A percentile compares a stretch with the other conserved stretches of the same genome.
These are phyloP conservation scores for Citrus australasica DNA, from an alignment of 345 rosid genomes.

Conservation along the genomic window DNA sequence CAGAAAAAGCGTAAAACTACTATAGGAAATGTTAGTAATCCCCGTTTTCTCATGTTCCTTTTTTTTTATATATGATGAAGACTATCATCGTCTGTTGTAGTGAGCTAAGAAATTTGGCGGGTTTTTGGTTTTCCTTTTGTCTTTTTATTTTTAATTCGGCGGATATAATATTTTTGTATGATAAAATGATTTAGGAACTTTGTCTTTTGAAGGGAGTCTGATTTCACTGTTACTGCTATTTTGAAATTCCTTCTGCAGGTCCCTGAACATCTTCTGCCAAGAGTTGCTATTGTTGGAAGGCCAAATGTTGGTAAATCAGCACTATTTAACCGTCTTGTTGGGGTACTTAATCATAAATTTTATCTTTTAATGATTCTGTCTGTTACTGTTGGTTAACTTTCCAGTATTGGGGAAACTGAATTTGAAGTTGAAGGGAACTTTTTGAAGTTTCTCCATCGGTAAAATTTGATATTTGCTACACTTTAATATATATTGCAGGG, in stretches of 20 bases:
- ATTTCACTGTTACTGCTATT: neutral
- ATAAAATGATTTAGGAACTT: neutral
- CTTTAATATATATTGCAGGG: conserved; percentile 37
- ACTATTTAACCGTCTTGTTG: conserved; percentile 90
- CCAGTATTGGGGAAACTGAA: neutral
- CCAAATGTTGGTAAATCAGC: conserved; percentile 98
- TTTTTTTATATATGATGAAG: neutral
- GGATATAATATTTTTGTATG: neutral
- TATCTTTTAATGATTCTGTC: neutral
- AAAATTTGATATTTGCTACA: neutral
- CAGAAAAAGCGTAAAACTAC: conserved; percentile 40
- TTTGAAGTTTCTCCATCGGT: neutral
- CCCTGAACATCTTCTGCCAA: conserved; percentile 80
- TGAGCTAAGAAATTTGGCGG: neutral
- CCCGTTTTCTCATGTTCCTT: neutral
- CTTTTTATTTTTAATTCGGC: neutral
- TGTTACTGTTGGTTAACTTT: neutral
- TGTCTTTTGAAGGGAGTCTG: neutral
- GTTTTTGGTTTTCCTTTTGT: neutral
- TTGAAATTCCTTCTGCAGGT: conserved; percentile 48
- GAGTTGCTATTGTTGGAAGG: conserved; percentile 89
- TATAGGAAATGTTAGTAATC: conserved; percentile 37
- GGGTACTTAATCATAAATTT: conserved; percentile 38
- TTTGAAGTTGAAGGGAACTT: neutral
- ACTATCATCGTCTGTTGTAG: neutral